A percentile compares a stretch with the other conserved stretches of the same genome.
These are phyloP conservation scores for Solanum tarapatanum DNA, from an alignment of 257 asterid species.

Conservation along the genomic window DNA sequence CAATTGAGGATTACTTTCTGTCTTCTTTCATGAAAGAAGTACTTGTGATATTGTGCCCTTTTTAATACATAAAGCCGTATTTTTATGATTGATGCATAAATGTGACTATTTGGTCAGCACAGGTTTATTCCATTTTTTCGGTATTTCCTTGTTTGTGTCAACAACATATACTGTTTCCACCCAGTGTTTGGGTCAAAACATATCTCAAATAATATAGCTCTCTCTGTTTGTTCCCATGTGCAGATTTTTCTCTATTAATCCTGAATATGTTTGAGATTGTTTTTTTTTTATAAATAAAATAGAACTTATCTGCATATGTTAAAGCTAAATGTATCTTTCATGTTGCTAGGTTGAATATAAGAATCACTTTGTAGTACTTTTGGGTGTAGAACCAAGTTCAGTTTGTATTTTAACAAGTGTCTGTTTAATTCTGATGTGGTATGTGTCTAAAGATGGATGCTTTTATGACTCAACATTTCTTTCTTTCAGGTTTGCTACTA, in stretches of 20 bases:
- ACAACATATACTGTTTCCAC: background rate
- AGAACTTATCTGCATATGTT: background rate
- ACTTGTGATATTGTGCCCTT: background rate
- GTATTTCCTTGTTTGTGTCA: background rate
- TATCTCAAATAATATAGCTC: background rate
- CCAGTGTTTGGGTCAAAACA: background rate
- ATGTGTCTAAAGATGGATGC: background rate
- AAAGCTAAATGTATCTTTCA: background rate
- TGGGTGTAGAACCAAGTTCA: background rate
- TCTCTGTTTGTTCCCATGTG: background rate
- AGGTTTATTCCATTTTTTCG: background rate
- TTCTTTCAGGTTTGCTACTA: constrained; percentile 48
- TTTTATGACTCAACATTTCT: background rate
- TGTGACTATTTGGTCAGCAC: background rate
- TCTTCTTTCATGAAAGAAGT: background rate
- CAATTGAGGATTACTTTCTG: background rate
- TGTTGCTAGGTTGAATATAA: background rate
- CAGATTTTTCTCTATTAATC: background rate
- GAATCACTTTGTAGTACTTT: background rate
- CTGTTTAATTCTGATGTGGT: background rate
- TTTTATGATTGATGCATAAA: background rate
- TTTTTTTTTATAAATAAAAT: too few species aligned
- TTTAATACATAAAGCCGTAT: background rate
- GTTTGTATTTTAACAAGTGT: background rate
- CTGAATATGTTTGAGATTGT: background rate